Evolutionary conservation across 345 rosid genomes (phyloP).

Genomic region (Eucalyptus rudis): DNA sequence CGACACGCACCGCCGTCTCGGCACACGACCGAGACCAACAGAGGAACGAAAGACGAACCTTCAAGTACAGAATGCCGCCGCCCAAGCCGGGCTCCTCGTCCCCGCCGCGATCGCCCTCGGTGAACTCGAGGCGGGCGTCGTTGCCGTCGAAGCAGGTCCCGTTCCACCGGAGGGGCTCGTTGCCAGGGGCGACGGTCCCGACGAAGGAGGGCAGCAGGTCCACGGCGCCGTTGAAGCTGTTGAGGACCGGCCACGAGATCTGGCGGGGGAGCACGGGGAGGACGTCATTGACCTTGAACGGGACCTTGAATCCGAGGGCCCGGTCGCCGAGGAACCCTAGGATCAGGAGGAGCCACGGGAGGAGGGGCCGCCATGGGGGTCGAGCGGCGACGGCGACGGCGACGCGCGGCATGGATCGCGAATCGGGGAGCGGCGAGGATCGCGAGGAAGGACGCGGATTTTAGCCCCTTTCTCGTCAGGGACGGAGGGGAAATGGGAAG

Average conservation of each 20-base stretch:
- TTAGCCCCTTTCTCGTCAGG: not conserved
- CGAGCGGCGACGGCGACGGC: not conserved
- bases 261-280: constrained; percentile 81
- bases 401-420: not conserved
- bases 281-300: constrained; percentile 64
- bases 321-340: constrained; percentile 10
- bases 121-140: constrained; percentile 66
- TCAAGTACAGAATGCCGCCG: constrained; percentile 76
- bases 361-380: not conserved
- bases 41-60: constrained; percentile 15
- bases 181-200: constrained; percentile 58
- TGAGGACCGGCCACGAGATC: constrained; percentile 89
- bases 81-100: constrained; percentile 32
- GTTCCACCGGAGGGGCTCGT: constrained; percentile 64
- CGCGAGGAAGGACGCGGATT: not conserved
- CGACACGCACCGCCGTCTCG: not conserved
- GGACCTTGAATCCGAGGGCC: constrained; percentile 42
- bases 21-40: not conserved
- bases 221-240: constrained; percentile 73
- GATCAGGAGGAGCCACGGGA: not conserved
- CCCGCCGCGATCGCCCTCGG: constrained; percentile 36
- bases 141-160: constrained; percentile 88
- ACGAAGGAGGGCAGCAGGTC: constrained; percentile 80
- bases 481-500: not conserved
- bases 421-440: not conserved